Evolutionary conservation across 2,329 filamentous ascomycete species (phyloP).

Genomic region (Coniochaeta sp.): DNA sequence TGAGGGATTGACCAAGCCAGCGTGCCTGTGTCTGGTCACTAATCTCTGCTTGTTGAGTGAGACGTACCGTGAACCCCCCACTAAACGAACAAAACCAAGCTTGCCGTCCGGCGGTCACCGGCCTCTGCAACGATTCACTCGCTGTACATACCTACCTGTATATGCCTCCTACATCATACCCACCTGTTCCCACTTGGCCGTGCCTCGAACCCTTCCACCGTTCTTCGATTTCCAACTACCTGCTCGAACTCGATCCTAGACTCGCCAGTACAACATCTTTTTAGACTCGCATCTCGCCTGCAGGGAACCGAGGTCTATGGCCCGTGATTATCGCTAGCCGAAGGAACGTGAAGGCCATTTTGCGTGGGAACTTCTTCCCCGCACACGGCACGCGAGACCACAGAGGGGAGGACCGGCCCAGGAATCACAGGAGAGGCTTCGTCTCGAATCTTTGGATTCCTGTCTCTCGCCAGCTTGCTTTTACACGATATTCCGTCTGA

Average conservation of each 20-base stretch:
- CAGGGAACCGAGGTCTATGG: constrained; percentile 39
- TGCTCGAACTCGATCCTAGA: background rate
- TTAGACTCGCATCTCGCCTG: constrained; percentile 1
- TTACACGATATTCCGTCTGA: background rate
- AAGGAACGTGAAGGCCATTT: constrained; percentile 40
- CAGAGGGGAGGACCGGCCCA: background rate
- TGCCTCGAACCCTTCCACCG: background rate
- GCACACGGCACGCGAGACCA: constrained; percentile 16
- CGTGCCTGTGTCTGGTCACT: too few relatives aligned
- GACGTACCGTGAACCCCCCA: background rate
- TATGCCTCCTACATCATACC: constrained; percentile 1
- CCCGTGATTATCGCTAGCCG: constrained; percentile 46
- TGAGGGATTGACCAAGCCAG: too few relatives aligned
- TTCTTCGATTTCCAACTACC: background rate
- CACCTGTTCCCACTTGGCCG: background rate
- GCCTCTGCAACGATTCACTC: background rate
- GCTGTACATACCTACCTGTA: background rate
- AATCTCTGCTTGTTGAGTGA: background rate
- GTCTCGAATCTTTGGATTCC: background rate
- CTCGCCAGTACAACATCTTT: background rate
- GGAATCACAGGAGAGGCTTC: background rate
- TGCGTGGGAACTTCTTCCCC: constrained; percentile 24
- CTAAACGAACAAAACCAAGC: background rate
- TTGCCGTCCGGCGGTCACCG: background rate
- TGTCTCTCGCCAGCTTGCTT: too few relatives aligned